phyloP scores from a whole-genome alignment of 208 protist species.

The Strigomonas culicis region DNA sequence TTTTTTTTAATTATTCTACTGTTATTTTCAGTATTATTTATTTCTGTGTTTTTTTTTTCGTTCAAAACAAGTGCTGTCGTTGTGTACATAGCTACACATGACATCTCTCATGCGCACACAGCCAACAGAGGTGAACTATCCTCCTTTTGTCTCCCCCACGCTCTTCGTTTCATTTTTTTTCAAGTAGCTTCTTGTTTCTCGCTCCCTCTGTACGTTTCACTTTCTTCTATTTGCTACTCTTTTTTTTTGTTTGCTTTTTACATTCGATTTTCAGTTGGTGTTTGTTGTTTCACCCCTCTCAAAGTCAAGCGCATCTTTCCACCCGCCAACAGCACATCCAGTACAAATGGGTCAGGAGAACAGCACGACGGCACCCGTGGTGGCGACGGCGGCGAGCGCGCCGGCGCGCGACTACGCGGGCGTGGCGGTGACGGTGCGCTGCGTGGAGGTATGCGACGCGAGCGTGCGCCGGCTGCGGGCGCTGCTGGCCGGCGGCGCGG shows the following conservation, averaged over 20 bases:
- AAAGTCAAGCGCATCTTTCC: no score
- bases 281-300: no score
- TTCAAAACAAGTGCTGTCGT: not conserved
- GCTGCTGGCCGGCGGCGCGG: not conserved
- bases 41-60: slow-evolving; percentile 7
- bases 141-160: not conserved
- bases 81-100: not conserved
- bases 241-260: not conserved
- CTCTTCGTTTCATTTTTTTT: slow-evolving; percentile 1
- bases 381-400: not conserved
- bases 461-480: not conserved
- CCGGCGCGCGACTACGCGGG: not conserved
- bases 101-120: not conserved
- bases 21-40: slow-evolving; percentile 1
- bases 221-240: no score
- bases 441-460: not conserved
- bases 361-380: not conserved
- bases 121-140: not conserved
- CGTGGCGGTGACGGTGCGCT: not conserved
- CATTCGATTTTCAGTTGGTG: no score
- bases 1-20: not conserved
- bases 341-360: not conserved
- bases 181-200: not conserved
- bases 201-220: not conserved
- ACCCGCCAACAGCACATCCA: not conserved